Evolutionary conservation across 2,329 filamentous ascomycete species (phyloP), one percentile per base, ranked within the genome.

Genomic region (Penicillium sp.): DNA sequence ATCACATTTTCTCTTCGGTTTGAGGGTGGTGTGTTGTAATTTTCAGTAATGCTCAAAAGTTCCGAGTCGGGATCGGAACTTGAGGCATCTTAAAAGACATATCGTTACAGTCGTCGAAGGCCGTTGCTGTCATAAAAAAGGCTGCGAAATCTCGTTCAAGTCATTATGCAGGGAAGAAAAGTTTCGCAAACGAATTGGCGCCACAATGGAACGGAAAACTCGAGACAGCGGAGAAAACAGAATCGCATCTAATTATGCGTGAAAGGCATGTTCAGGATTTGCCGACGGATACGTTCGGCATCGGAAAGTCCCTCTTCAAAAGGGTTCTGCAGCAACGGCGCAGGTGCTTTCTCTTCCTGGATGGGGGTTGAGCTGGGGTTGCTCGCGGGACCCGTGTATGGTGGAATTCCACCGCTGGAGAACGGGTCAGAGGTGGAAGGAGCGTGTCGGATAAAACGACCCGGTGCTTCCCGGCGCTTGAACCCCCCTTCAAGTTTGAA

Each of bases 341-440:
- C 60, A 11, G 60, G 18, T 7, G 46, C 28, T 18, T 58, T 58
- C 3, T 51, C 52, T 36, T 54, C 57, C 37, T 58, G 59, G 29
- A 59, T 52, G 1, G 56, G 52, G 49, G 61, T 58, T 3, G 47
- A 34, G 39, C 56, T 59, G 2, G 39, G 39, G 39, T 43, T 11
- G 18, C 45, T 51, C 21, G 58, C 48, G 23, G 63, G 56, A n/a
- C 54, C 52, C 10, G 55, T 51, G 36, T 61, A 63, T 21, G 64
- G 61, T 23, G 62, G 47, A 9, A 63, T 48, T 8, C 64, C 67
- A 34, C 56, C 58, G 23, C 63, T 63, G 11, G 72, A 72, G 58
- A 77, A 79, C 2, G 77, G 73, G 51, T 79, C 77, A 9, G 75
- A 78, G 52, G 75, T 67, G 36, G 74, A 78, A 28, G 74, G 71